These are phyloP conservation scores for Hirschioporus abietinus DNA, from an alignment of 768 basidiomycete genomes.

Conservation along the genomic window DNA sequence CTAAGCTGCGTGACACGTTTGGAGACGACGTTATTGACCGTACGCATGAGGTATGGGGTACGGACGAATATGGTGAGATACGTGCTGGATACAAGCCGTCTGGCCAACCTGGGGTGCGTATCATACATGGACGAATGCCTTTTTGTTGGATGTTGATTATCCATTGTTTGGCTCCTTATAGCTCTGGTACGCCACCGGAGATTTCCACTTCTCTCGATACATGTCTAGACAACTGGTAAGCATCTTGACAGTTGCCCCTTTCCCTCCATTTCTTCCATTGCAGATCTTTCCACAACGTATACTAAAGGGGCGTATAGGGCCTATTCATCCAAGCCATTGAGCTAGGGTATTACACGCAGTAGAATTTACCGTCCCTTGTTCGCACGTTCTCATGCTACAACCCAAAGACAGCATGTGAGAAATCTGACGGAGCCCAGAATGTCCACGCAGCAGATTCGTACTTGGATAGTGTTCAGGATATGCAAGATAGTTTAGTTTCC, in stretches of 20 bases:
- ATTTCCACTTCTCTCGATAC: conserved; percentile 6
- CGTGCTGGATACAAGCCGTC: conserved; percentile 32
- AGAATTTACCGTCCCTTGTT: background rate
- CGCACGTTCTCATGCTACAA: background rate
- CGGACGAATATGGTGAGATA: conserved; percentile 37
- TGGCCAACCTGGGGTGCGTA: conserved; percentile 37
- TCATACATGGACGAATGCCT: background rate
- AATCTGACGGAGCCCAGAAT: background rate
- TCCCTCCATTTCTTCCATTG: background rate
- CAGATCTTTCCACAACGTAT: background rate
- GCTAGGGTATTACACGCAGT: background rate
- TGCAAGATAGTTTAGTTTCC: background rate
- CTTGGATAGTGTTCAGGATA: background rate
- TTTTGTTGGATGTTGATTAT: background rate
- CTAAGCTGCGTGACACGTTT: conserved; percentile 26
- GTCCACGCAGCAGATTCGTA: background rate
- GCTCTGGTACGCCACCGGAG: conserved; percentile 9
- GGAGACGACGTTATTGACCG: conserved; percentile 30
- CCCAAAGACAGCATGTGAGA: background rate
- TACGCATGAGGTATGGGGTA: conserved; percentile 30
- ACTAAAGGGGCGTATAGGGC: background rate
- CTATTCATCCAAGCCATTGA: background rate
- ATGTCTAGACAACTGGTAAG: conserved; percentile 10
- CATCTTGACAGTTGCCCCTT: background rate
- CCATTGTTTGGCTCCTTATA: background rate